Conservation (phyloP, 805 yeast species). For the Saccharomyces paradoxus region DNA sequence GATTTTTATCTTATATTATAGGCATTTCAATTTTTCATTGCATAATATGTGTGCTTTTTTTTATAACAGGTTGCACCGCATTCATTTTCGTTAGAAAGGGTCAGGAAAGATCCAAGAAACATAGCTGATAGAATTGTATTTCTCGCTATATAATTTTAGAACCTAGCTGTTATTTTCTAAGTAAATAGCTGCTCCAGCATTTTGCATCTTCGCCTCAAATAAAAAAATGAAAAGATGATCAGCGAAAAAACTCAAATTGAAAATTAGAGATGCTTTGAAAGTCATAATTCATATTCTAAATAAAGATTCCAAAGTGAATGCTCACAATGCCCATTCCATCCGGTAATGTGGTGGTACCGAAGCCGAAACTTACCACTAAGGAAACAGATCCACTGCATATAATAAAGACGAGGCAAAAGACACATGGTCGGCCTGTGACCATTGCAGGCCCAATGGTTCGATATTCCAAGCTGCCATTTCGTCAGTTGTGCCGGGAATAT, state of each 20-base stretch:
- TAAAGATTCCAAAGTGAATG: not conserved
- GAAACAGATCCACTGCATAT: slow-evolving; percentile 47
- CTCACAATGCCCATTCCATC: not conserved
- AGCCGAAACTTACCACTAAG: slow-evolving; percentile 31
- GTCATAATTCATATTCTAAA: not conserved
- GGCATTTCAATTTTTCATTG: slow-evolving; percentile 18
- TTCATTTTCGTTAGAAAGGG: slow-evolving; percentile 6
- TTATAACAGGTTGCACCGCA: slow-evolving; percentile 11
- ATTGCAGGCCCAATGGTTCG: slow-evolving; percentile 96
- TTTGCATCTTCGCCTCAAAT: not conserved
- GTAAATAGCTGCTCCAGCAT: not conserved
- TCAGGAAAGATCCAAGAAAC: not conserved
- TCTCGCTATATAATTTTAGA: not conserved
- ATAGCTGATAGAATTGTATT: not conserved
- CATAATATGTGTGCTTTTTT: slow-evolving; percentile 12
- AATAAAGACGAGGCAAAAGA: slow-evolving; percentile 37
- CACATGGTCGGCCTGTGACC: slow-evolving; percentile 47
- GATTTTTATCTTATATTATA: slow-evolving; percentile 15
- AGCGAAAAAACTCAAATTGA: not conserved
- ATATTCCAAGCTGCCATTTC: slow-evolving; percentile 86
- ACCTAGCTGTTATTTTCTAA: not conserved
- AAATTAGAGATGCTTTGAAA: not conserved
- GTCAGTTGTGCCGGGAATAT: slow-evolving; percentile 69
- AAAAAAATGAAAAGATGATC: not conserved
- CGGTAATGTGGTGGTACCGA: slow-evolving; percentile 6